Percentiles rank a stretch among this genome's conserved stretches.
Evolutionary conservation across 192 early-diverging fungal species (phyloP).

Genomic region (Gigaspora rosea): DNA sequence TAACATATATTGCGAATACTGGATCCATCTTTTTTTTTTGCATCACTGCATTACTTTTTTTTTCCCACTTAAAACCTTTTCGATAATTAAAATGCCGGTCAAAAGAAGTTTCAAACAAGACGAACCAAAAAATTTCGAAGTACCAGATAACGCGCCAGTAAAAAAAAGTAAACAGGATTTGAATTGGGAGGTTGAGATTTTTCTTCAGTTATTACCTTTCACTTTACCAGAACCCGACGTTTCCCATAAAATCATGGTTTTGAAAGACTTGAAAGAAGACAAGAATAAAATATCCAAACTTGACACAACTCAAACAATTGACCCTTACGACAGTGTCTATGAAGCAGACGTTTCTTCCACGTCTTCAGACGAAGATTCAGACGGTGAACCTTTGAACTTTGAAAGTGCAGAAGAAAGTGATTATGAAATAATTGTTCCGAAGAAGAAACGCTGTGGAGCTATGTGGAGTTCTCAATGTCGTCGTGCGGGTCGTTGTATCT

Average conservation of each 20-base stretch:
- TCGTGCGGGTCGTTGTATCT: constrained; percentile 15
- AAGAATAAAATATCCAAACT: too few relatives aligned
- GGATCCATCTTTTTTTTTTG: not conserved
- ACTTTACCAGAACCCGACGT: not conserved
- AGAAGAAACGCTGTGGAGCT: constrained; percentile 7
- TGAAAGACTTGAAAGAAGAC: too few relatives aligned
- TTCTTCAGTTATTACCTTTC: not conserved
- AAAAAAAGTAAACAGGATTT: not conserved
- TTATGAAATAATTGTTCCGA: not conserved
- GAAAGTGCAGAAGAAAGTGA: not conserved
- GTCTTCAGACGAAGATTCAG: not conserved
- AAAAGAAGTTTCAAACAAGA: constrained; percentile 4
- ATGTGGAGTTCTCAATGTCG: constrained; percentile 13
- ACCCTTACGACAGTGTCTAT: not conserved
- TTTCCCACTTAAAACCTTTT: not conserved
- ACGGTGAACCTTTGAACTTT: not conserved
- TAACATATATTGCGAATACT: not conserved
- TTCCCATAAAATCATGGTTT: too few relatives aligned
- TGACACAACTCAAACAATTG: not conserved
- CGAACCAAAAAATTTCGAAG: not conserved
- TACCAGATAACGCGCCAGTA: not conserved
- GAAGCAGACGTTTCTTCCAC: not conserved
- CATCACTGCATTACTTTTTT: not conserved
- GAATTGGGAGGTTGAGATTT: not conserved
- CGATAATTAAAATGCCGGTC: not conserved